Percentiles rank a stretch among this genome's conserved stretches.
phyloP scores from a whole-genome alignment of 805 yeast genomes.

The Starmera quercuum region DNA sequence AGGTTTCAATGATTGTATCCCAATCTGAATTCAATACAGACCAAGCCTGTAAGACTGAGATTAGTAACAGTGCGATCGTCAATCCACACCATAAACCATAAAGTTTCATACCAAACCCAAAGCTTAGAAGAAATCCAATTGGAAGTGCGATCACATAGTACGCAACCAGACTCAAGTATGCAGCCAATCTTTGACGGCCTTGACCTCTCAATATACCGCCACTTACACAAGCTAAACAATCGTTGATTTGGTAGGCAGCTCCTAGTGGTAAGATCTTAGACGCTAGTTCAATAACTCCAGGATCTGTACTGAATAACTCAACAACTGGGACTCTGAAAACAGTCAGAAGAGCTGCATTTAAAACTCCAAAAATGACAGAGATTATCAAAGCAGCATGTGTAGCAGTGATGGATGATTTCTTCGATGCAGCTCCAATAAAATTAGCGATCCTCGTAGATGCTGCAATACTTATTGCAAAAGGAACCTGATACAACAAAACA shows the following conservation, averaged over 20 bases:
- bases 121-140: conserved; percentile 43
- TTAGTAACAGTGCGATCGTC: conserved; percentile 42
- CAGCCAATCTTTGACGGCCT: conserved; percentile 63
- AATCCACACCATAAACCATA: conserved; percentile 59
- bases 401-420: conserved; percentile 36
- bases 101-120: conserved; percentile 37
- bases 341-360: conserved; percentile 40
- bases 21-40: conserved; percentile 33
- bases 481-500: conserved; percentile 62
- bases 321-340: conserved; percentile 37
- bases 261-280: conserved; percentile 49
- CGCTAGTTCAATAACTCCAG: conserved; percentile 44
- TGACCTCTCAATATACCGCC: conserved; percentile 78
- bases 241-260: conserved; percentile 64
- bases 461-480: conserved; percentile 70
- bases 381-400: conserved; percentile 33
- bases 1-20: conserved; percentile 32
- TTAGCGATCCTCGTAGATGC: conserved; percentile 73
- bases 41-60: conserved; percentile 37
- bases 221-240: conserved; percentile 60
- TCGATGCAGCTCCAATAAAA: conserved; percentile 57
- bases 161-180: conserved; percentile 45
- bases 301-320: conserved; percentile 52
- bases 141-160: conserved; percentile 59
- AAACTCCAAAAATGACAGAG: conserved; percentile 31